These are phyloP conservation scores for Phlebiopsis flavidoalba DNA, from an alignment of 768 basidiomycete species.

Conservation along the genomic window DNA sequence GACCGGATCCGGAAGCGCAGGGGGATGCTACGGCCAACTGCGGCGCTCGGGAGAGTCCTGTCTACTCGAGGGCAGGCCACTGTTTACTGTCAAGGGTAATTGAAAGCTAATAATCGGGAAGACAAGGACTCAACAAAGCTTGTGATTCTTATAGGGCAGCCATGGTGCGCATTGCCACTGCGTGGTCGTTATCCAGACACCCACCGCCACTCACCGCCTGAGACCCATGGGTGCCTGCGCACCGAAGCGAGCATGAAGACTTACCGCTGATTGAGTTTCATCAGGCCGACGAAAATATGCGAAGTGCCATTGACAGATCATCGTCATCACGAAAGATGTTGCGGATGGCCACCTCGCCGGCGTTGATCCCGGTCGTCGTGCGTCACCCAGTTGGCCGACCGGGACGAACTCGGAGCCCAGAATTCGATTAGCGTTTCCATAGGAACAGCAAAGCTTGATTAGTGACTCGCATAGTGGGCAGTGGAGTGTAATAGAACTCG, in stretches of 20 bases:
- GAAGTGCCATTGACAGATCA: not conserved
- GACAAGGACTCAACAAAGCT: not conserved
- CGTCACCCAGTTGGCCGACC: not conserved
- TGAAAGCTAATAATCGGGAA: not conserved
- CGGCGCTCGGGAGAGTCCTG: slow-evolving; percentile 2
- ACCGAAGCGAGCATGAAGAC: not conserved
- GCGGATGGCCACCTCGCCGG: no score
- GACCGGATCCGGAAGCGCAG: slow-evolving; percentile 1
- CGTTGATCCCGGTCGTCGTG: not conserved
- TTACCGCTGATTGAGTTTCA: not conserved
- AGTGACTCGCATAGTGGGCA: not conserved
- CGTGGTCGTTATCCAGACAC: not conserved
- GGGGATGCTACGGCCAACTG: not conserved
- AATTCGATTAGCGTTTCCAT: not conserved
- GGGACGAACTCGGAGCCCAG: not conserved
- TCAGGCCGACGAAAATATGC: not conserved
- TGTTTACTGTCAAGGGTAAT: not conserved
- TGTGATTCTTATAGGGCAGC: not conserved
- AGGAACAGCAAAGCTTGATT: not conserved
- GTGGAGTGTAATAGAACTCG: not conserved
- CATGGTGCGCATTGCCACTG: not conserved
- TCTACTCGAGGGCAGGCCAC: not conserved
- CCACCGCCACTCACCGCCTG: not conserved
- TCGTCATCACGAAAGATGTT: not conserved
- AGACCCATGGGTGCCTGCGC: not conserved